Percentiles rank a stretch among this genome's conserved stretches.
These are phyloP conservation scores for Chlamydomonas sp. DNA, from an alignment of 139 green algal species.

Conservation along the genomic window DNA sequence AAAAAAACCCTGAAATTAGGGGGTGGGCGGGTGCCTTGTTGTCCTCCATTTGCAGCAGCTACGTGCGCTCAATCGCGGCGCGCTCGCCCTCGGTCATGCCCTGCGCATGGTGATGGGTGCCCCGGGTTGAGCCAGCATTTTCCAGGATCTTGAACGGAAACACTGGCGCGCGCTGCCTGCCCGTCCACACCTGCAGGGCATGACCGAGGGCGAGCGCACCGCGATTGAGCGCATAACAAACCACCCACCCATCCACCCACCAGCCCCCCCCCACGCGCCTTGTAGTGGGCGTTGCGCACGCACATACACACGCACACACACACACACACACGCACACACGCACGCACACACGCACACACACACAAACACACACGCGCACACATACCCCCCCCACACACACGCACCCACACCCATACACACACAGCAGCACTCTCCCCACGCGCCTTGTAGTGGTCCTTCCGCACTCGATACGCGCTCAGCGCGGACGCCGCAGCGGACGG, in stretches of 20 bases:
- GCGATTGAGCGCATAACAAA: not conserved
- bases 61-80: constrained; percentile 33
- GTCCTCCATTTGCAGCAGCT: constrained; percentile 51
- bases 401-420: not conserved
- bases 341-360: not conserved
- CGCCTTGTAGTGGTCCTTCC: constrained; percentile 43
- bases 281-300: too few relatives aligned
- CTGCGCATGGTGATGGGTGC: constrained; percentile 27
- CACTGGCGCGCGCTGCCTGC: too few relatives aligned
- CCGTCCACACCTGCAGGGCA: too few relatives aligned
- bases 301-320: too few relatives aligned
- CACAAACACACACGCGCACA: not conserved
- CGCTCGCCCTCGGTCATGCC: constrained; percentile 43
- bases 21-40: constrained; percentile 29
- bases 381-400: not conserved
- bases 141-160: not conserved
- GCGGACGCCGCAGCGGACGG: constrained; percentile 28
- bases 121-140: constrained; percentile 3
- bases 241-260: not conserved
- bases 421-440: not conserved
- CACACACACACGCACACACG: too few relatives aligned
- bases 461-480: constrained; percentile 26
- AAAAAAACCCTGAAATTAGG: constrained; percentile 23
- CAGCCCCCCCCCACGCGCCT: too few relatives aligned
- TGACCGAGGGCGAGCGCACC: not conserved